phyloP scores from a whole-genome alignment of 2,329 filamentous ascomycete species.

The Fusarium chaquense region DNA sequence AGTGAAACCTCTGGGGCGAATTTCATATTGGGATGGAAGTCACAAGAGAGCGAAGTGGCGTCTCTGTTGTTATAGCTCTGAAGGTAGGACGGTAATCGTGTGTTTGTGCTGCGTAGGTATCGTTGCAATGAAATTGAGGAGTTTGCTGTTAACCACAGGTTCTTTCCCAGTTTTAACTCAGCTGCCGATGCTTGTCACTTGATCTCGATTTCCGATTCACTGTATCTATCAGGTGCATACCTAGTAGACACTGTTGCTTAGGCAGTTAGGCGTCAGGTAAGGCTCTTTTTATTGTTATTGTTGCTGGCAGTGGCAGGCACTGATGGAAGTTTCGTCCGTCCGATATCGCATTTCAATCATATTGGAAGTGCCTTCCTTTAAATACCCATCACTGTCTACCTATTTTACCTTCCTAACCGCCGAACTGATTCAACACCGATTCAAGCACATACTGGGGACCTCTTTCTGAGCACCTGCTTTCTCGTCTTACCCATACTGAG shows the following conservation, averaged over 20 bases:
- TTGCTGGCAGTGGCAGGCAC: constrained; percentile 19
- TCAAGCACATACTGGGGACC: neutral
- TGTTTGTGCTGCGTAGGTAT: constrained; percentile 21
- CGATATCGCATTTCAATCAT: constrained; percentile 1
- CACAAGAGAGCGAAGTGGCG: constrained; percentile 13
- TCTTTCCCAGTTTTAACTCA: neutral
- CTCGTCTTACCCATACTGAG: neutral
- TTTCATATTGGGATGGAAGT: neutral
- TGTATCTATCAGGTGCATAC: neutral
- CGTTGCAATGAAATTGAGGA: constrained; percentile 3
- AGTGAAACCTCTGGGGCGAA: constrained; percentile 32
- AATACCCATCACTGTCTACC: neutral
- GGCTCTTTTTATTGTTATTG: neutral
- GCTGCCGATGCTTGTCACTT: neutral
- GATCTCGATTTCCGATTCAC: neutral
- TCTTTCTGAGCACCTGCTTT: neutral
- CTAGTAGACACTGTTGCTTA: too few species aligned
- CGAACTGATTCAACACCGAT: neutral
- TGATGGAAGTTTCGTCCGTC: neutral
- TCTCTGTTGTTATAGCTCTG: constrained; percentile 10
- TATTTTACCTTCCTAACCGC: neutral
- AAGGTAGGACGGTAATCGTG: constrained; percentile 37
- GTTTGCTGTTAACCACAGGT: neutral
- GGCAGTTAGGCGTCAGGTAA: neutral
- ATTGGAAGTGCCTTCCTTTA: neutral